Percentiles rank a stretch among this genome's conserved stretches.
Evolutionary conservation across 2,329 filamentous ascomycete species (phyloP).

Genomic region (Fusarium sp.): DNA sequence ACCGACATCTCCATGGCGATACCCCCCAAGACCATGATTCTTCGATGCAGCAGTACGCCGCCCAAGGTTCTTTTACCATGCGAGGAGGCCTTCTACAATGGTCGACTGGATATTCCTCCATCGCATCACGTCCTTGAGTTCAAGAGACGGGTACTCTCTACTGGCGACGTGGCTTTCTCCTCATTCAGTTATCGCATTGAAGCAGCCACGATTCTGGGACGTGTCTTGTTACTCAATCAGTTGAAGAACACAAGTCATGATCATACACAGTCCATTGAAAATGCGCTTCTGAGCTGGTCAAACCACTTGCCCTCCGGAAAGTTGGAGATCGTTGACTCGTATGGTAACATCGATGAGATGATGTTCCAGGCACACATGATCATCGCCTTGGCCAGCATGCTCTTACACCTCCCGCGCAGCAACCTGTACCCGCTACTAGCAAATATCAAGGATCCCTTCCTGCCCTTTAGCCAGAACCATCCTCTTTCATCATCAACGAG

Average conservation of each 20-base stretch:
- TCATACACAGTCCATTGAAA: conserved; percentile 33
- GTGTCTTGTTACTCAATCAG: conserved; percentile 24
- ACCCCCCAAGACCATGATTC: conserved; percentile 9
- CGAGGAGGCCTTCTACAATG: conserved; percentile 26
- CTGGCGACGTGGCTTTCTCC: conserved; percentile 26
- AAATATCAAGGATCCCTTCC: conserved; percentile 15
- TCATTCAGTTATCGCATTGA: conserved; percentile 39
- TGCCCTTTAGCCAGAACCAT: conserved; percentile 7
- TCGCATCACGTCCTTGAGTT: conserved; percentile 30
- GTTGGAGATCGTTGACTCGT: conserved; percentile 27
- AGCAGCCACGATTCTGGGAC: conserved; percentile 26
- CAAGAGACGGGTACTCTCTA: conserved; percentile 12
- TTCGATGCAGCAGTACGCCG: conserved; percentile 19
- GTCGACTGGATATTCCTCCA: not conserved
- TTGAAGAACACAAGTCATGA: conserved; percentile 23
- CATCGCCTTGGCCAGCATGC: conserved; percentile 32
- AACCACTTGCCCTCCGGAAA: conserved; percentile 29
- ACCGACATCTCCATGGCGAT: conserved; percentile 34
- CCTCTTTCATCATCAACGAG: conserved; percentile 15
- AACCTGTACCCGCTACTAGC: conserved; percentile 15
- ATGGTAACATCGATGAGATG: conserved; percentile 36
- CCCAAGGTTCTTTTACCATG: conserved; percentile 32
- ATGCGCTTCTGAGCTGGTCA: conserved; percentile 32
- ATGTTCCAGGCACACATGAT: conserved; percentile 36
- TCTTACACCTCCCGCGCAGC: conserved; percentile 33